Base-by-base conservation (phyloP, 148 eudicot genomes). In the Pharnaceum exiguum region DNA sequence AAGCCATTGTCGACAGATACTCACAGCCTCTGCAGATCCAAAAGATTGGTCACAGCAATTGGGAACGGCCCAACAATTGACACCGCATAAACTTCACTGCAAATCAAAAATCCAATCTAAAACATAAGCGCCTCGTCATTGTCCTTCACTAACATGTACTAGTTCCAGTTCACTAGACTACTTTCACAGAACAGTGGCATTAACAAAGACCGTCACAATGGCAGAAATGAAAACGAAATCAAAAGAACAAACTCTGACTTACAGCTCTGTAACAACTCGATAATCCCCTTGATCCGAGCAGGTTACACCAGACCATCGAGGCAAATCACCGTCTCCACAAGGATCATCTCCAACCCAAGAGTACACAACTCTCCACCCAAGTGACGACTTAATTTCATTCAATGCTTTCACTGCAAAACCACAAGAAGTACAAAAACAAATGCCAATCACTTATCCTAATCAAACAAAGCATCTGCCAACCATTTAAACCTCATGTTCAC, bases 341-440 rank as follows among this genome's bases (percentile, higher is more conserved):
- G 96, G 99, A 77, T 93, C 98, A 62, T 93, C 98, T 51, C 96
- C 98, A 35, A 93, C 95, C 98, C 98, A 93, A 1, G 95, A 84
- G 70, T 93, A 93, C 26, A 93, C 98, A 60, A 93, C 98, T 69
- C 98, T 82, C 98, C 98, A 93, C 54, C 98, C 96, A 52, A 93
- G 84, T n/a, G 97, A 93, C 28, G 98, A 83, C 72, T 87, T 93
- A 32, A 88, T 93, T 78, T 93, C 98, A 74, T 93, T 93, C 69
- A 85, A 64, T 30, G 95, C 96, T 82, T 89, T 86, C 67, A 83
- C 97, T 86, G 69, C 63, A 49, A 60, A 51, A 54, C 32, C 25
- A 62, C 28, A 44, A 21, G 12, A 10, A 8, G 23, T 17, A 42
- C n/a, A n/a, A n/a, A n/a, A n/a, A 35, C 38, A 35, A 42, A 30